These are phyloP conservation scores for Periconia sp. DNA, from an alignment of 2,329 filamentous ascomycete species.

Conservation along the genomic window DNA sequence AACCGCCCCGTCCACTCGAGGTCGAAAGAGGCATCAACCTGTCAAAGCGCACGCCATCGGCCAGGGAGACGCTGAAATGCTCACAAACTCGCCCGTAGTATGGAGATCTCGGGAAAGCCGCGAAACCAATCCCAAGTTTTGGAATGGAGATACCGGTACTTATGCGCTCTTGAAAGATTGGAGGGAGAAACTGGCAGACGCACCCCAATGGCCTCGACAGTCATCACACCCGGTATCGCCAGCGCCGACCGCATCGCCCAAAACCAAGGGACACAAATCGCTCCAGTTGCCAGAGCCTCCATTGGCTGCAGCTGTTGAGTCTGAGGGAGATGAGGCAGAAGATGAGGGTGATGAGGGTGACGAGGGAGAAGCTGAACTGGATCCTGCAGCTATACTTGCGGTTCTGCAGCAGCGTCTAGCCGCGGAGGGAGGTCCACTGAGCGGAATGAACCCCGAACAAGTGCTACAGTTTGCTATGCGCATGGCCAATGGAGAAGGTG, in stretches of 20 bases:
- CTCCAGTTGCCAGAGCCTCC: constrained; percentile 8
- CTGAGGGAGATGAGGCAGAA: constrained; percentile 15
- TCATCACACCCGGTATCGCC: constrained; percentile 18
- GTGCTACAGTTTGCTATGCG: constrained; percentile 48
- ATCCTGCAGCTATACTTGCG: constrained; percentile 44
- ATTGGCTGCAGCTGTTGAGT: constrained; percentile 16
- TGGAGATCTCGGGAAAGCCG: constrained; percentile 34
- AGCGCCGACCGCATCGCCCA: constrained; percentile 7
- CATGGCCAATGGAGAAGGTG: constrained; percentile 47
- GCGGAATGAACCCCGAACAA: constrained; percentile 45
- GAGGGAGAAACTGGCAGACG: constrained; percentile 42
- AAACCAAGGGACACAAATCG: not conserved
- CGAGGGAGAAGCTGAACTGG: constrained; percentile 25
- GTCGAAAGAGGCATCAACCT: constrained; percentile 30
- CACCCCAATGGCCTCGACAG: constrained; percentile 25
- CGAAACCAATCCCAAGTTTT: constrained; percentile 24
- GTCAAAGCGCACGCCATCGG: constrained; percentile 2
- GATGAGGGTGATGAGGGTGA: constrained; percentile 16
- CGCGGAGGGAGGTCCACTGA: constrained; percentile 36
- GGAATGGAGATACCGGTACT: constrained; percentile 29
- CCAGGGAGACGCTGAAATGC: constrained; percentile 9
- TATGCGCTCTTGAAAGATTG: constrained; percentile 50
- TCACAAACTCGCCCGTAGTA: constrained; percentile 32
- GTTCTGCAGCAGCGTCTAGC: constrained; percentile 37
- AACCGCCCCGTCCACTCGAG: constrained; percentile 6